These are phyloP conservation scores for Saussurea involucrata DNA, from an alignment of 129 eudicot genomes.

Conservation along the genomic window DNA sequence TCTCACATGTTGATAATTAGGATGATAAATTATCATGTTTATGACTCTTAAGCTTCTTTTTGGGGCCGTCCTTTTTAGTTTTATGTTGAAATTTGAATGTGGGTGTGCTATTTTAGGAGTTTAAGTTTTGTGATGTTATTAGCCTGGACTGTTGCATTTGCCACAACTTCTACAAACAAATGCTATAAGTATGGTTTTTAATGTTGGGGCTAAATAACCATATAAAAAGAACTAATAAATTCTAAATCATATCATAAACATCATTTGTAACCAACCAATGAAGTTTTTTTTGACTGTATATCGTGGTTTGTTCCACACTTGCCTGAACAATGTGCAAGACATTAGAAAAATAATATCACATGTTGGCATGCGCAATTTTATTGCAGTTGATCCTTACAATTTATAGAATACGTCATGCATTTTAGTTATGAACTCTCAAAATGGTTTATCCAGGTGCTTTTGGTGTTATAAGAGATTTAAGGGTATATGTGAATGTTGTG, in stretches of 20 bases:
- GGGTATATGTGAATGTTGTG: slow-evolving; percentile 5
- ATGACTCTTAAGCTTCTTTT: neutral
- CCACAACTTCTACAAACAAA: neutral
- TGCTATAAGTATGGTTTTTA: neutral
- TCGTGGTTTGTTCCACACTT: neutral
- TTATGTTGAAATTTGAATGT: slow-evolving; percentile 8
- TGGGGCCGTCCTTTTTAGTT: neutral
- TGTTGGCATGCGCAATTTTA: neutral
- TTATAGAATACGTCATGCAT: neutral
- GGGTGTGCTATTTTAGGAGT: slow-evolving; percentile 4
- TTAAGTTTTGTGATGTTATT: slow-evolving; percentile 9
- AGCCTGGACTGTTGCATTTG: slow-evolving; percentile 11
- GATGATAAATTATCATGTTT: neutral
- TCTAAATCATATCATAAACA: slow-evolving; percentile 8
- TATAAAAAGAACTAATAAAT: slow-evolving; percentile 7
- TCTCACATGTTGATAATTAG: slow-evolving; percentile 7
- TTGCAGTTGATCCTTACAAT: neutral
- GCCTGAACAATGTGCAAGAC: slow-evolving; percentile 5
- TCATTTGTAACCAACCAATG: neutral
- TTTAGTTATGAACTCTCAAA: slow-evolving; percentile 13
- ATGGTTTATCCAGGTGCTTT: slow-evolving; percentile 4
- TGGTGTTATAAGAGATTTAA: neutral
- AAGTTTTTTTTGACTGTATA: neutral
- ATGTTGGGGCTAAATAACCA: slow-evolving; percentile 1
- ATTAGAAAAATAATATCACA: slow-evolving; percentile 12